Evolutionary conservation across 352 stramenopile species (phyloP), one percentile per base, ranked within the genome.

Genomic region (Pythium inflatum): DNA sequence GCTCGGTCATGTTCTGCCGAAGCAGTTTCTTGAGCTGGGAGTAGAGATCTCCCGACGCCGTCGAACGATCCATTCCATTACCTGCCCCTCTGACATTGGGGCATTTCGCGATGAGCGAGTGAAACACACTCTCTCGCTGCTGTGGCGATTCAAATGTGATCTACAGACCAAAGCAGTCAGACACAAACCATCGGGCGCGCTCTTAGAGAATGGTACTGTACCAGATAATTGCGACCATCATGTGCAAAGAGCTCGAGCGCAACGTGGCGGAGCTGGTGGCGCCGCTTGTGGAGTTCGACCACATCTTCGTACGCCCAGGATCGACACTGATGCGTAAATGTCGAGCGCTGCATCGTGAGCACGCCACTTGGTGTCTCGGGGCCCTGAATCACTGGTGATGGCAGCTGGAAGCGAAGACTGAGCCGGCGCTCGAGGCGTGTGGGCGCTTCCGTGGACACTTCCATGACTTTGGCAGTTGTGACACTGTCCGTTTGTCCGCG

Each of bases 251-350:
- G 62, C 62, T 93, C 86, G 11, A 93, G 72, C 0, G 84, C 85
- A 40, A 93, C 83, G 40, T 92, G 86, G 4, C 82, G 82, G 12
- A 93, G 71, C 61, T 91, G 86, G 54, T 93, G 88, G 22, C 86
- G 81, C 31, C 86, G 78, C 41, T 92, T 93, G 65, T 93, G 86
- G 20, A 93, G 68, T 71, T 93, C 84, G 8, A 77, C 75, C 27
- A 93, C 82, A 56, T 91, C 83, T 16, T 91, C 84, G 49, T 92
- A 93, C 4, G 72, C 71, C 84, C 84, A 92, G 55, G 78, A 89
- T n/a, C 83, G 74, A n/a, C 85, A 91, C 40, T 89, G 81, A 43
- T 91, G 85, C 18, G 70, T 75, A 30, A 83, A 76, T 28, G 73
- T 81, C 11, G 78, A 77, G 2, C 62, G 66, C n/a, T 76, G 64